These are phyloP conservation scores for Blastocystis sp. DNA, from an alignment of 352 stramenopile genomes.

Conservation along the genomic window DNA sequence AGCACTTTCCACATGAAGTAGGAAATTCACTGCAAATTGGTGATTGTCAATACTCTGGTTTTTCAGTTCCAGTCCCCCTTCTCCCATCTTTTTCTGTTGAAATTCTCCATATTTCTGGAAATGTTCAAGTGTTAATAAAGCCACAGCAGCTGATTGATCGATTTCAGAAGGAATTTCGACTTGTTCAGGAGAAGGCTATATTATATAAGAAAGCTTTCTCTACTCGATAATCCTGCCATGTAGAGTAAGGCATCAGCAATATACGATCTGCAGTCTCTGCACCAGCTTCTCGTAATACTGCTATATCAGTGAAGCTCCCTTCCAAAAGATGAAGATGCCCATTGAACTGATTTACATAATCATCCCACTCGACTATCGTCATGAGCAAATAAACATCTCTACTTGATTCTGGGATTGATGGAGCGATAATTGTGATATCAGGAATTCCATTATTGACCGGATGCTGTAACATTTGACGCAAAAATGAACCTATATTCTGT, in stretches of 20 bases:
- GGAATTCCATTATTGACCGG: neutral
- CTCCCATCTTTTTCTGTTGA: neutral
- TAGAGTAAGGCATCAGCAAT: constrained; percentile 16
- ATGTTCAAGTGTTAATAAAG: neutral
- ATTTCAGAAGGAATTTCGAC: neutral
- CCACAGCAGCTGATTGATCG: neutral
- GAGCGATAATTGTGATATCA: constrained; percentile 6
- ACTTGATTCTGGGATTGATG: neutral
- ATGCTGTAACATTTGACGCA: neutral
- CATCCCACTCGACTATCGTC: neutral
- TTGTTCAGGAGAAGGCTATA: neutral
- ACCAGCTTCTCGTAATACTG: neutral
- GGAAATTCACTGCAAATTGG: constrained; percentile 16
- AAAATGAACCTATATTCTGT: neutral
- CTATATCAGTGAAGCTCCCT: neutral
- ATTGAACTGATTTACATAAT: neutral
- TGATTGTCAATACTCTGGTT: neutral
- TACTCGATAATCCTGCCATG: constrained; percentile 29
- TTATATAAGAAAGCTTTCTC: too few relatives aligned
- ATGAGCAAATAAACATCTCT: neutral
- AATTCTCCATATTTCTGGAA: constrained; percentile 24
- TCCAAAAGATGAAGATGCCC: neutral
- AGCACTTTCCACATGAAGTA: constrained; percentile 2
- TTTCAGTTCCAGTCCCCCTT: neutral
- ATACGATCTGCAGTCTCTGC: constrained; percentile 12